Conservation (phyloP, 2,329 filamentous ascomycete genomes). For the Claviceps citrina region DNA sequence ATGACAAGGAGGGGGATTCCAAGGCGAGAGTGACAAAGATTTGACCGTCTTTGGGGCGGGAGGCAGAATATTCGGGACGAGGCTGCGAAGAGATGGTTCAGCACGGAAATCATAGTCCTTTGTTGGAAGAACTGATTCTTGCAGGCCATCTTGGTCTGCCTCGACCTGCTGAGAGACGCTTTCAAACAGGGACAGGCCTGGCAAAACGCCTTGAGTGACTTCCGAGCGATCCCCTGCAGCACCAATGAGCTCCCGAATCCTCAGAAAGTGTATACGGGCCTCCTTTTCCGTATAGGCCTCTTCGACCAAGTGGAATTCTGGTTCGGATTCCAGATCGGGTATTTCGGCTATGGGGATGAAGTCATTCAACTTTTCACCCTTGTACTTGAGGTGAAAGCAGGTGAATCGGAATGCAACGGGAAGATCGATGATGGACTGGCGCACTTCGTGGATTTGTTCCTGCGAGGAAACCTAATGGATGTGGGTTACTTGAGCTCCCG, state of each 20-base stretch:
- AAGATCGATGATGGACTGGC: conserved; percentile 88
- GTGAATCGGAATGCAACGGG: conserved; percentile 92
- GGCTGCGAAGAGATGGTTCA: conserved; percentile 48
- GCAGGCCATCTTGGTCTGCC: conserved; percentile 13
- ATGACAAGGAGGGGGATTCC: conserved; percentile 91
- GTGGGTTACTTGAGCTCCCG: neutral
- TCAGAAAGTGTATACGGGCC: conserved; percentile 82
- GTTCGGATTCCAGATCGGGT: conserved; percentile 57
- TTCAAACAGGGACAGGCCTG: conserved; percentile 79
- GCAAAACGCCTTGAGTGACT: conserved; percentile 67
- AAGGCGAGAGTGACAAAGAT: conserved; percentile 71
- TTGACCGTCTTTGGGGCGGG: conserved; percentile 81
- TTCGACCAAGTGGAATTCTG: conserved; percentile 69
- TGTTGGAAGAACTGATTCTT: conserved; percentile 26
- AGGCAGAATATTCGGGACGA: conserved; percentile 53
- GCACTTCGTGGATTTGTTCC: conserved; percentile 94
- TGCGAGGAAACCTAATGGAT: conserved; percentile 60
- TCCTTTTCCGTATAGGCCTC: conserved; percentile 98
- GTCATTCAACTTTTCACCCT: conserved; percentile 82
- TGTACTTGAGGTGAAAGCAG: conserved; percentile 93
- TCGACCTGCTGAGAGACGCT: conserved; percentile 44
- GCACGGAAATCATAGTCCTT: conserved; percentile 65
- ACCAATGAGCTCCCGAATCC: conserved; percentile 83
- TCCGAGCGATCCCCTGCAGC: conserved; percentile 82
- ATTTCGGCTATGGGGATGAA: conserved; percentile 87